These are phyloP conservation scores for Podospora anserina DNA, from an alignment of 495 filamentous ascomycete genomes.

Conservation along the genomic window DNA sequence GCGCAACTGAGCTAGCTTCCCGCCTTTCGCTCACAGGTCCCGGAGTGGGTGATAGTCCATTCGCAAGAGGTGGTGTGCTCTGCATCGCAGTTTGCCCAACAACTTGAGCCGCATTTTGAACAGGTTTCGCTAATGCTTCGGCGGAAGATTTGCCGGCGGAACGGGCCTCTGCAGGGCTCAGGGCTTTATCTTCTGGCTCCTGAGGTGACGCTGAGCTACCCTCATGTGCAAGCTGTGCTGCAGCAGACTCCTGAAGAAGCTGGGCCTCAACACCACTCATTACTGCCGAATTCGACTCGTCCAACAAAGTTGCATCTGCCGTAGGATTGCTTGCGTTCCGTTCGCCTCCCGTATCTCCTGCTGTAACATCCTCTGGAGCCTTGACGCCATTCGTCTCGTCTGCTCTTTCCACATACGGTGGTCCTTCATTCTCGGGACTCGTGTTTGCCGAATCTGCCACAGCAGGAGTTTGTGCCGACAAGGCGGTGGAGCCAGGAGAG, in stretches of 20 bases:
- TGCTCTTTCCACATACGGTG: conserved; percentile 36
- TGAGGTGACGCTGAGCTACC: background rate
- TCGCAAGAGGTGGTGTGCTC: background rate
- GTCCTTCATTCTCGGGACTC: conserved; percentile 52
- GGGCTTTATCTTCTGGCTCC: background rate
- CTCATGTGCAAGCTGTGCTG: conserved; percentile 20
- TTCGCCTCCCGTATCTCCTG: conserved; percentile 17
- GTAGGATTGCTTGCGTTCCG: conserved; percentile 10
- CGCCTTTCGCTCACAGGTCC: background rate
- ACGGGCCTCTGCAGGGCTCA: too few relatives aligned
- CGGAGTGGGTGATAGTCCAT: background rate
- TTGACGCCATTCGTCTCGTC: conserved; percentile 30
- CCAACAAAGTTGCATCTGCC: conserved; percentile 17
- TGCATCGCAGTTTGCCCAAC: background rate
- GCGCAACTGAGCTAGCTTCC: background rate
- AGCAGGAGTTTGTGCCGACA: conserved; percentile 39
- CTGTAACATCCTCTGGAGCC: background rate
- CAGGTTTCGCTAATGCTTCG: background rate
- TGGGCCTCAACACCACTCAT: conserved; percentile 39
- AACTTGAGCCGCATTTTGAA: background rate
- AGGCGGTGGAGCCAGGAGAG: conserved; percentile 46
- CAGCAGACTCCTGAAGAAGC: conserved; percentile 41
- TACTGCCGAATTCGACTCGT: background rate
- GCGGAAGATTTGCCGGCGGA: background rate
- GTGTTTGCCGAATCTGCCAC: conserved; percentile 50